phyloP scores from a whole-genome alignment of 2,329 filamentous ascomycete species.

The Calonectria hongkongensis region DNA sequence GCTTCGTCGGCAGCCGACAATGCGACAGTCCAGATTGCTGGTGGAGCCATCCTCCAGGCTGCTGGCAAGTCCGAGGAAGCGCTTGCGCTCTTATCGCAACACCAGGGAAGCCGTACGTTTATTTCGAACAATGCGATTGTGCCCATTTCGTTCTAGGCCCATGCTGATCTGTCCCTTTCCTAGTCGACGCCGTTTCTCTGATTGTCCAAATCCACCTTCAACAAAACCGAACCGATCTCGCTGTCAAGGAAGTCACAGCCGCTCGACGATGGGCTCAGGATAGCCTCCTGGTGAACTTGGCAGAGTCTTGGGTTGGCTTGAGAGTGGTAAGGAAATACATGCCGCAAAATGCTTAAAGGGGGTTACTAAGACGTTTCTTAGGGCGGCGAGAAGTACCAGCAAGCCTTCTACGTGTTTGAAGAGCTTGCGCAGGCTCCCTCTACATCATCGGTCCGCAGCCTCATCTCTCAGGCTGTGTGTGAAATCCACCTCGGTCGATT shows the following conservation, averaged over 20 bases:
- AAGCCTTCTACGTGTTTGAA: slow-evolving; percentile 97
- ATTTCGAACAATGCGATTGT: slow-evolving; percentile 8
- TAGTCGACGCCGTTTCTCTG: slow-evolving; percentile 85
- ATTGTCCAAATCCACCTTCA: slow-evolving; percentile 94
- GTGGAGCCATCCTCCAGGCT: slow-evolving; percentile 87
- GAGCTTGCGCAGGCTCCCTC: slow-evolving; percentile 92
- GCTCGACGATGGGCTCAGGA: slow-evolving; percentile 97
- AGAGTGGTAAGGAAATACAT: slow-evolving; percentile 76
- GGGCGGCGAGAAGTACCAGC: slow-evolving; percentile 97
- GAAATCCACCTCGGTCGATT: slow-evolving; percentile 92
- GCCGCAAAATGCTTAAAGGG: background rate
- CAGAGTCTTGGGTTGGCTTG: slow-evolving; percentile 95
- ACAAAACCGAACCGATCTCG: slow-evolving; percentile 93
- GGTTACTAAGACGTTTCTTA: slow-evolving; percentile 63
- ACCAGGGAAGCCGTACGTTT: slow-evolving; percentile 88
- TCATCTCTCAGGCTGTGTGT: slow-evolving; percentile 91
- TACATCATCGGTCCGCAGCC: slow-evolving; percentile 83
- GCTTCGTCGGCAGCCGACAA: slow-evolving; percentile 82
- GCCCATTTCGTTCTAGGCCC: slow-evolving; percentile 29
- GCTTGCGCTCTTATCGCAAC: slow-evolving; percentile 84
- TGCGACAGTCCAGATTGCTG: slow-evolving; percentile 85
- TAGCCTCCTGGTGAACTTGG: slow-evolving; percentile 92
- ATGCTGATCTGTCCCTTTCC: slow-evolving; percentile 49
- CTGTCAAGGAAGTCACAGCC: slow-evolving; percentile 89
- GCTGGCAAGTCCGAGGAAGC: slow-evolving; percentile 91